phyloP scores from a whole-genome alignment of 163 green algal genomes.

The Scenedesmus sp. region DNA sequence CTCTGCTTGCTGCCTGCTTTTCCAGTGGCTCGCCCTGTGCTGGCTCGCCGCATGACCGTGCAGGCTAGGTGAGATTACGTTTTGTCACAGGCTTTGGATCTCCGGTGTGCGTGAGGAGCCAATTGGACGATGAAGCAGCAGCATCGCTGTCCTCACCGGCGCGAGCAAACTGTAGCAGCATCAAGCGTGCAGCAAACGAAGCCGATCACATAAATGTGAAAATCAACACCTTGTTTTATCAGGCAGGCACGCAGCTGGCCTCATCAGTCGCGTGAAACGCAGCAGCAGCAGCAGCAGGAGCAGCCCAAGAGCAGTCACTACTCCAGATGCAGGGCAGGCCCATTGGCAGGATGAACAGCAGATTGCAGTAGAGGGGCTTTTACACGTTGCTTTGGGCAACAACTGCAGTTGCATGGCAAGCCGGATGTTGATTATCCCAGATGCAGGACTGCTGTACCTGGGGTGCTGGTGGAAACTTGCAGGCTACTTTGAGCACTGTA shows the following conservation, averaged over 20 bases:
- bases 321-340: background rate
- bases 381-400: background rate
- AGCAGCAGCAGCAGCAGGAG: background rate
- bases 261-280: too few species aligned
- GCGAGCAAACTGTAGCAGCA: conserved; percentile 7
- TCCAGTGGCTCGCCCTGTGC: conserved; percentile 44
- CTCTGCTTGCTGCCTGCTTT: conserved; percentile 24
- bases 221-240: too few species aligned
- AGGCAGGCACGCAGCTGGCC: too few species aligned
- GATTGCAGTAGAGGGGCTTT: background rate
- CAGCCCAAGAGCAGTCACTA: background rate
- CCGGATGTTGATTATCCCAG: too few species aligned
- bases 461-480: too few species aligned
- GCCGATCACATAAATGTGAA: background rate
- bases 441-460: too few species aligned
- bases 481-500: too few species aligned
- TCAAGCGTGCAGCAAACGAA: background rate
- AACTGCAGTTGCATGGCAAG: background rate
- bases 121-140: background rate
- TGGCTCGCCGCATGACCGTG: conserved; percentile 44
- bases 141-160: conserved; percentile 23
- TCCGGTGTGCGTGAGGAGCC: background rate
- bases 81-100: background rate
- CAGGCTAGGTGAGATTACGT: conserved; percentile 48
- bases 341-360: background rate